Conservation (phyloP, 257 asterid genomes). For the Forsythia viridissima region DNA sequence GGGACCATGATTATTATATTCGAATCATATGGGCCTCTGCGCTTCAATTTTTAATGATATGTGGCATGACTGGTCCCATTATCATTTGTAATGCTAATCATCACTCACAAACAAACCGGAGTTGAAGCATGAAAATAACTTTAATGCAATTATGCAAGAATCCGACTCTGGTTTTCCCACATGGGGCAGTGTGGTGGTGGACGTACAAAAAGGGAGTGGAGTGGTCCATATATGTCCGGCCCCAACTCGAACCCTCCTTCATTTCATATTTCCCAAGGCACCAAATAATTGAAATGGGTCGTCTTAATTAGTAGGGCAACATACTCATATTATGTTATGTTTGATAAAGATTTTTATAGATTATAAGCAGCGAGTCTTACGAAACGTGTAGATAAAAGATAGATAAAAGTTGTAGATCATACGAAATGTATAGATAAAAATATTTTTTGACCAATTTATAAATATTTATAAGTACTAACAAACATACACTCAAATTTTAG, state of each 20-base stretch:
- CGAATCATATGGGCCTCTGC: background rate
- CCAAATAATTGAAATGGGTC: background rate
- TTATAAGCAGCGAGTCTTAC: too few species aligned
- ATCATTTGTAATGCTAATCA: background rate
- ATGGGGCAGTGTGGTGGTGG: background rate
- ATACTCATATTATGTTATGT: too few species aligned
- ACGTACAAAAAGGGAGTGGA: background rate
- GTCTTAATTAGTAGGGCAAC: background rate
- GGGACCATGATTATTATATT: background rate
- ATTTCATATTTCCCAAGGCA: background rate
- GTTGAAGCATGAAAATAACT: background rate
- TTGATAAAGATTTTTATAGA: too few species aligned
- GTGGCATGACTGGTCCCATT: background rate
- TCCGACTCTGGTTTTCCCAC: background rate
- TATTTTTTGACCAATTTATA: too few species aligned
- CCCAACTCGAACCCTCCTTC: background rate
- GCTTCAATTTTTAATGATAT: background rate
- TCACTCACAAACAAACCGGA: background rate
- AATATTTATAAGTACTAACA: too few species aligned
- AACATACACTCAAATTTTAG: background rate
- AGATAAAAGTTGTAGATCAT: too few species aligned
- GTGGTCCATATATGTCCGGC: background rate
- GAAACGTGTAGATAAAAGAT: too few species aligned
- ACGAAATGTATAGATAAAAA: too few species aligned
- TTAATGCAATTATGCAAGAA: background rate